Percentiles rank a stretch among this genome's conserved stretches.
phyloP scores from a whole-genome alignment of 208 protist genomes.

The Perkinsela sp. region DNA sequence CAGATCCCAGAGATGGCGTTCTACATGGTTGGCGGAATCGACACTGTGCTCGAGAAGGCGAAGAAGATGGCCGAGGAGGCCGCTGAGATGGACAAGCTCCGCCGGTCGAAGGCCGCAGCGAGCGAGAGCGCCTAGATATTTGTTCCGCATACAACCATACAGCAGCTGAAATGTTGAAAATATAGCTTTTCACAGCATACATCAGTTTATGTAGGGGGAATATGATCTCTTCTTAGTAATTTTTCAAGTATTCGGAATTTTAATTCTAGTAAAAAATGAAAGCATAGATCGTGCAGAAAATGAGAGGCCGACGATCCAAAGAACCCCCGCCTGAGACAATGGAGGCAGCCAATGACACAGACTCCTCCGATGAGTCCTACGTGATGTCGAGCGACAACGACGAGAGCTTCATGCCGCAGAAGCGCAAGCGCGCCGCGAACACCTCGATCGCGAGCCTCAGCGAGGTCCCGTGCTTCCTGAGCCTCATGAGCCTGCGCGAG shows the following conservation, averaged over 20 bases:
- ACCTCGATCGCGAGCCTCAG: background rate
- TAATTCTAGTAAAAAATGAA: no score
- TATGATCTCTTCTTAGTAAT: no score
- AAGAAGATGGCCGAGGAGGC: conserved; percentile 55
- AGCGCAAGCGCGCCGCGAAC: background rate
- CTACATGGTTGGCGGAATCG: conserved; percentile 87
- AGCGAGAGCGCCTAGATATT: background rate
- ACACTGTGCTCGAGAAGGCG: conserved; percentile 69
- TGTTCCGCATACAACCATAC: no score
- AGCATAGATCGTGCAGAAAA: no score
- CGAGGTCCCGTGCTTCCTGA: background rate
- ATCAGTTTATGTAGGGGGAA: no score
- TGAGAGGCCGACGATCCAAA: background rate
- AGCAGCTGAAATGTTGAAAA: no score
- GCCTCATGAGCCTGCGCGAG: background rate
- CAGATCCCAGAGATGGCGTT: conserved; percentile 85
- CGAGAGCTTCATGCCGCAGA: background rate
- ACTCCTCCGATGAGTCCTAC: background rate
- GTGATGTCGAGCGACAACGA: background rate
- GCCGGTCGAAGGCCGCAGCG: conserved; percentile 13
- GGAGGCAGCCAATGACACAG: background rate
- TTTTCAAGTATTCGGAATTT: no score
- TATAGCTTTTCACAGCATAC: no score
- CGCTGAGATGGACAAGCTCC: conserved; percentile 21
- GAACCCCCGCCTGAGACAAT: background rate